Evolutionary conservation across 192 early-diverging fungal genomes (phyloP).

Genomic region (Phycomyces blakesleeanus): DNA sequence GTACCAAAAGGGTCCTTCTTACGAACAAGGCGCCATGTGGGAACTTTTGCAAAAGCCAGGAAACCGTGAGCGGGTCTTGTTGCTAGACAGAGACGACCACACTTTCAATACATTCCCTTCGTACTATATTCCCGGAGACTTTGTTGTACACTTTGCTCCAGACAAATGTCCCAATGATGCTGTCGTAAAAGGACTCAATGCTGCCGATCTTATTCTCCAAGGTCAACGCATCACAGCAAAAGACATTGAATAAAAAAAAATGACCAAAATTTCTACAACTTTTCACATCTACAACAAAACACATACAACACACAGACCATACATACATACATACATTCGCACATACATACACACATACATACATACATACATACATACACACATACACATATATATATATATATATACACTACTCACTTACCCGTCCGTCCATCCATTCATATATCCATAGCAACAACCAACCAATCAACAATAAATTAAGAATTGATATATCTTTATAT

Average conservation of each 20-base stretch:
- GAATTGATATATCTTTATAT: too few relatives aligned
- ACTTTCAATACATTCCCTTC: conserved; percentile 58
- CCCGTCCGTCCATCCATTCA: too few relatives aligned
- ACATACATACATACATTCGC: too few relatives aligned
- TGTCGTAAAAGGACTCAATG: conserved; percentile 37
- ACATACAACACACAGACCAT: too few relatives aligned
- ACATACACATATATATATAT: too few relatives aligned
- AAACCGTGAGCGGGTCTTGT: conserved; percentile 27
- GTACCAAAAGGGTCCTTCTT: conserved; percentile 37
- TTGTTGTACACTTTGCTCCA: conserved; percentile 58
- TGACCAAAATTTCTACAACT: too few relatives aligned
- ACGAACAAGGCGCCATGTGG: conserved; percentile 59
- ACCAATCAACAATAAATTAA: too few relatives aligned
- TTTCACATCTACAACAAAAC: not conserved
- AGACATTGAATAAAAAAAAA: conserved; percentile 16
- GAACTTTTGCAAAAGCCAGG: conserved; percentile 41
- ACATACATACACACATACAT: not conserved
- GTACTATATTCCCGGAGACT: conserved; percentile 41
- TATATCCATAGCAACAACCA: too few relatives aligned
- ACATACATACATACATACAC: not conserved
- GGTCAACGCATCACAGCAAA: conserved; percentile 12
- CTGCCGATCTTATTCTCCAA: conserved; percentile 31
- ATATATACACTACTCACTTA: too few relatives aligned
- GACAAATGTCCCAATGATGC: conserved; percentile 49
- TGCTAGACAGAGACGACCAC: conserved; percentile 44